Evolutionary conservation across 257 asterid species (phyloP).

Genomic region (Cruciata laevipes): DNA sequence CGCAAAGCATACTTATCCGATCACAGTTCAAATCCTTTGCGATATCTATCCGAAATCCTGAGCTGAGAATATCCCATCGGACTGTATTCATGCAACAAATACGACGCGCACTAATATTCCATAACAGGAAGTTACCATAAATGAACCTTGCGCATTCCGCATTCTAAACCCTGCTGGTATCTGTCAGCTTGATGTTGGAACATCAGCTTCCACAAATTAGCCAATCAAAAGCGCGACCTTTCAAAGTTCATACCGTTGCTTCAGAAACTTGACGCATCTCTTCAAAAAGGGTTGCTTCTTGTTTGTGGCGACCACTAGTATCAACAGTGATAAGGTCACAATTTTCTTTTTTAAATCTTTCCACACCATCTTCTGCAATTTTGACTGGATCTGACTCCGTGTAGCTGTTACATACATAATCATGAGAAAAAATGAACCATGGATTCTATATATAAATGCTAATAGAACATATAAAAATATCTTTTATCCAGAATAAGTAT

Average conservation of each 20-base stretch:
- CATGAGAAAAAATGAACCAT: conserved; percentile 5
- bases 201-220: no score
- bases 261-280: conserved; percentile 99
- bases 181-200: no score
- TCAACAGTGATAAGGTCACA: conserved; percentile 93
- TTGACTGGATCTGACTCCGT: conserved; percentile 97
- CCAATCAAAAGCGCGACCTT: no score
- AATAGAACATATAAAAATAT: not conserved
- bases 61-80: no score
- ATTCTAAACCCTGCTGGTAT: no score
- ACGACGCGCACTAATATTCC: no score
- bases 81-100: no score
- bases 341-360: conserved; percentile 80
- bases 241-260: conserved; percentile 81
- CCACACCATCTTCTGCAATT: conserved; percentile 94
- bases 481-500: not conserved
- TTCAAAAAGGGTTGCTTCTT: conserved; percentile 91
- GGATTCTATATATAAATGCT: not conserved
- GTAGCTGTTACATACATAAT: conserved; percentile 55
- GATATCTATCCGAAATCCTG: no score
- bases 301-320: conserved; percentile 99
- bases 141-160: no score
- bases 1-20: no score
- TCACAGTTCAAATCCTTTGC: no score
- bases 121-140: no score